Evolutionary conservation across 345 rosid genomes (phyloP).

Genomic region (Populus tremula): DNA sequence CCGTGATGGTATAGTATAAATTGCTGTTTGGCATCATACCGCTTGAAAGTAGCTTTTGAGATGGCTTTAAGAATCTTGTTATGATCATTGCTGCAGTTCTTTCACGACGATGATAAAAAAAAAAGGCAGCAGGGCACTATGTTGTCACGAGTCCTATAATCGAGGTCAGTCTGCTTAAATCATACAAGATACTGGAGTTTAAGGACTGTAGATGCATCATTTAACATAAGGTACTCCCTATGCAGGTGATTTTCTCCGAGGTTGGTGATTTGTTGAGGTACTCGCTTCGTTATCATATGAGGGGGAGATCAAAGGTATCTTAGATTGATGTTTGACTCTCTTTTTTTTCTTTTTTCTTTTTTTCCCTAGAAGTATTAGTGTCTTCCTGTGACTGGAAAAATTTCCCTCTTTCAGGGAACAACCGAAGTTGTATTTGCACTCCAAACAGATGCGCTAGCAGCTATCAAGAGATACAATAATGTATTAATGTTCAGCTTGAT

Average conservation of each 20-base stretch:
- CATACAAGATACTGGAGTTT: background rate
- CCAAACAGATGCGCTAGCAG: constrained; percentile 23
- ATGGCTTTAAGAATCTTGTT: background rate
- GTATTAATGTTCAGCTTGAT: constrained; percentile 27
- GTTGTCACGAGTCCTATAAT: background rate
- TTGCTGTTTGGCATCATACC: background rate
- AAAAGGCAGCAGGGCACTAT: background rate
- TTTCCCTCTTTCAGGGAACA: constrained; percentile 17
- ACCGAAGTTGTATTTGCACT: constrained; percentile 25
- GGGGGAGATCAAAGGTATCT: constrained; percentile 33
- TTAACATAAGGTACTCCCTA: background rate
- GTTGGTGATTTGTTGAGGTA: constrained; percentile 18
- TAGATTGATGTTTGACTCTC: background rate
- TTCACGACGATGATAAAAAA: background rate
- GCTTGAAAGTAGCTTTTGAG: background rate
- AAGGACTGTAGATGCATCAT: background rate
- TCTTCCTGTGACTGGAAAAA: background rate
- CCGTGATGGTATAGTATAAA: background rate
- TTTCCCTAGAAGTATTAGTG: background rate
- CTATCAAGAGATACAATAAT: constrained; percentile 23
- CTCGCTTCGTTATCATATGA: constrained; percentile 20
- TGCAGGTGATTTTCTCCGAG: constrained; percentile 29
- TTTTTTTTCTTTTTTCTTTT: too few species aligned
- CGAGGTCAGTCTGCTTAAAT: background rate
- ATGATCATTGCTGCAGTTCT: background rate